phyloP scores from a whole-genome alignment of 1,284 basidiomycete species.

The Melampsora americana region DNA sequence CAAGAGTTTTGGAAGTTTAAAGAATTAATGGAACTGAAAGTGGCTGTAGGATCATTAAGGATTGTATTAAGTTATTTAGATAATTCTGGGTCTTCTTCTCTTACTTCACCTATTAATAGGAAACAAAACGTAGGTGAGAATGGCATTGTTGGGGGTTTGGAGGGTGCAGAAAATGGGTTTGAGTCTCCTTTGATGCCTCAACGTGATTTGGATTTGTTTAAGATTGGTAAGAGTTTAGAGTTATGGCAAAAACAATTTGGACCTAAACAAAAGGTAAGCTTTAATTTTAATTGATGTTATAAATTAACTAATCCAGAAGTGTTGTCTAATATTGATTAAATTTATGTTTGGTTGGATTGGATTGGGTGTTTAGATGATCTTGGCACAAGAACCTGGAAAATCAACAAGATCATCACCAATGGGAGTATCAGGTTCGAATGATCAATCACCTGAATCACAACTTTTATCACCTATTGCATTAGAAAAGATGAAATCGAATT shows the following conservation, averaged over 20 bases:
- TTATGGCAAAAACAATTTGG: conserved; percentile 81
- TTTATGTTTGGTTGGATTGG: background rate
- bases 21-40: conserved; percentile 67
- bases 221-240: conserved; percentile 64
- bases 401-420: background rate
- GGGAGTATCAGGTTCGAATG: background rate
- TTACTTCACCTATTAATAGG: background rate
- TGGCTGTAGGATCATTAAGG: conserved; percentile 83
- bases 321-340: background rate
- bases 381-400: background rate
- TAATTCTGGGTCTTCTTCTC: background rate
- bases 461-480: conserved; percentile 2
- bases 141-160: background rate
- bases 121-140: conserved; percentile 54
- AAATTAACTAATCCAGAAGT: background rate
- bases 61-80: conserved; percentile 62
- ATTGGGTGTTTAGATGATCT: background rate
- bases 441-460: background rate
- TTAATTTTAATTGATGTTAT: background rate
- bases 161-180: conserved; percentile 50
- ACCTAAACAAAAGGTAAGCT: conserved; percentile 65
- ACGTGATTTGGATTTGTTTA: conserved; percentile 62
- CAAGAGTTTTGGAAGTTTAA: conserved; percentile 74
- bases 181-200: conserved; percentile 12
- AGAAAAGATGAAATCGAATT: background rate